These are phyloP conservation scores for Saccharum spontaneum DNA, from an alignment of 176 grass and related monocot genomes.

Conservation along the genomic window DNA sequence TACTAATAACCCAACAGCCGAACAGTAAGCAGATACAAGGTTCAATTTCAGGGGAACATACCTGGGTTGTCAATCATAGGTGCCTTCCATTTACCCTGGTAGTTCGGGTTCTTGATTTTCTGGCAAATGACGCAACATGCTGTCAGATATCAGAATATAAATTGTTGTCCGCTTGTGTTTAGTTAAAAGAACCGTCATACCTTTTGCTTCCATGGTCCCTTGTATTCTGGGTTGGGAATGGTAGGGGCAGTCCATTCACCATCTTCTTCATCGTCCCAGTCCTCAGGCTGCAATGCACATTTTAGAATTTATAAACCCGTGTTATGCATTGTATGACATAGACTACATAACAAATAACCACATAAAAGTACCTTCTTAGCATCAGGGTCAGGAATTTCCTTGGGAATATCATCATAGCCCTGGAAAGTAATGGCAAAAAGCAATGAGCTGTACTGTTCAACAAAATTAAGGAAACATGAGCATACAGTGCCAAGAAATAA, in stretches of 20 bases:
- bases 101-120: constrained; percentile 98
- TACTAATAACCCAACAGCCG: background rate
- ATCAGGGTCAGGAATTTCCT: constrained; percentile 84
- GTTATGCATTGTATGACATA: background rate
- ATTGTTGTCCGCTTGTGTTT: background rate
- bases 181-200: constrained; percentile 21
- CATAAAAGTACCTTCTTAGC: constrained; percentile 53
- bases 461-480: background rate
- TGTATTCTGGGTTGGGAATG: constrained; percentile 93
- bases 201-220: constrained; percentile 93
- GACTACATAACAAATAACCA: background rate
- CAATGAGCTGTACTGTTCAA: background rate
- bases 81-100: constrained; percentile 97
- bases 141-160: constrained; percentile 7
- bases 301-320: background rate
- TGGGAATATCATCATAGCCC: constrained; percentile 90
- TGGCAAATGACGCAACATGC: constrained; percentile 25
- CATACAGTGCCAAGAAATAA: background rate
- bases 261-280: constrained; percentile 97
- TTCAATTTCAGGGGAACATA: constrained; percentile 27
- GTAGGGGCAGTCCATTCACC: constrained; percentile 96
- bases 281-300: constrained; percentile 66
- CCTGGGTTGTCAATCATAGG: constrained; percentile 94
- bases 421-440: constrained; percentile 26
- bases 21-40: background rate